Conservation (phyloP, 495 filamentous ascomycete species). For the Aspergillus steynii region DNA sequence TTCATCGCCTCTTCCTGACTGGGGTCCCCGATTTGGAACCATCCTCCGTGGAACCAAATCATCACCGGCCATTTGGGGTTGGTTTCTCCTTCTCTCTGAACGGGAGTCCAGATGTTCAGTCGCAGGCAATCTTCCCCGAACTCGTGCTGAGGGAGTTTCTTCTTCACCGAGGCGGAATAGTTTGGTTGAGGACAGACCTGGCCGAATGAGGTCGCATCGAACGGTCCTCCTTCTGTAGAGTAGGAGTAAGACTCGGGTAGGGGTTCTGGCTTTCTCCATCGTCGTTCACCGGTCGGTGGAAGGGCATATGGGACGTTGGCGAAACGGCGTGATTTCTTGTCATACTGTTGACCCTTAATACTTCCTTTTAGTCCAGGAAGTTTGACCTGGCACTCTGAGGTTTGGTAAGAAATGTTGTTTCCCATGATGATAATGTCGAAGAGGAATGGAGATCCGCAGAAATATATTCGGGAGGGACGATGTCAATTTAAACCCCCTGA, state of each 20-base stretch:
- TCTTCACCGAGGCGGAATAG: slow-evolving; percentile 24
- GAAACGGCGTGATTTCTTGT: slow-evolving; percentile 31
- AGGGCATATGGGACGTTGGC: slow-evolving; percentile 49
- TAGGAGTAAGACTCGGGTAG: slow-evolving; percentile 38
- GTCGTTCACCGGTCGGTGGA: slow-evolving; percentile 39
- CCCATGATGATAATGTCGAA: slow-evolving; percentile 9
- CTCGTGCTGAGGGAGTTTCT: slow-evolving; percentile 16
- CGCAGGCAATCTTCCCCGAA: slow-evolving; percentile 50
- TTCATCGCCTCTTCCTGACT: slow-evolving; percentile 33
- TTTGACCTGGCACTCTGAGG: slow-evolving; percentile 10
- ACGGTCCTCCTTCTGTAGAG: slow-evolving; percentile 17
- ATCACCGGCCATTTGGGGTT: slow-evolving; percentile 53
- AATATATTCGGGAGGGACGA: not conserved
- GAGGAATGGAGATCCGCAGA: not conserved
- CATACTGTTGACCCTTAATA: slow-evolving; percentile 25
- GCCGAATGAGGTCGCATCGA: slow-evolving; percentile 46
- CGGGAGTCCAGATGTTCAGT: slow-evolving; percentile 45
- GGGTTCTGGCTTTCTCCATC: slow-evolving; percentile 45
- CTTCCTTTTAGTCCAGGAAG: not conserved
- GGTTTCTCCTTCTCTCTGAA: slow-evolving; percentile 18
- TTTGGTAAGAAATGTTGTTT: slow-evolving; percentile 13
- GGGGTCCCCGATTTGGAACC: slow-evolving; percentile 48
- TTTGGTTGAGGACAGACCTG: slow-evolving; percentile 45
- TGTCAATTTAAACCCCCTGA: not conserved
- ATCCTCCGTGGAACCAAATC: slow-evolving; percentile 55